Evolutionary conservation across 2,329 filamentous ascomycete genomes (phyloP), one percentile per base, ranked within the genome.

Genomic region (Aspergillus jensenii): DNA sequence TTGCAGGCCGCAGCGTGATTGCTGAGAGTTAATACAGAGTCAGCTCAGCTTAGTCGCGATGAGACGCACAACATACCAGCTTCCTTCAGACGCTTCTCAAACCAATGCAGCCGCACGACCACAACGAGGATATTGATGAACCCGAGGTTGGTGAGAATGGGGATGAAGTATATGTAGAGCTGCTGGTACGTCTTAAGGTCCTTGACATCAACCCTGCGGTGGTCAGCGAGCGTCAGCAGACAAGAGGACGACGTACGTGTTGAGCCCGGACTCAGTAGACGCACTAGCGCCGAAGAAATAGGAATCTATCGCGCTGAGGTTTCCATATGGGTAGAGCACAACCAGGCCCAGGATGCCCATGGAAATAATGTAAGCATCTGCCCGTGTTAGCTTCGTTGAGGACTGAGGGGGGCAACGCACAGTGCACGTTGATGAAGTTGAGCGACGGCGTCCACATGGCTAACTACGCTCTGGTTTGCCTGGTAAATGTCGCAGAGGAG

Each of bases 91-190:
- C 74, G 74, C 53, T 78, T 78, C 44, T 77, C 71, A 62, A 84
- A 84, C 79, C 80, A 84, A 48, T 72, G 67, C 3, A 84, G 62
- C 0, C 82, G 74, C 0, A 80, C 75, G 12, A 79, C 63, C 3
- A 84, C 79, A 5, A 83, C 78, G 7, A 80, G 52, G 3, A 79
- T 76, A 62, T 83, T 83, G 64, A 84, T 70, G 61, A 82, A 81
- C 1, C 76, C 75, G 15, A 81, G 56, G 55, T 83, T 82, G 0
- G 76, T 77, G 2, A 84, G 56, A 7, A 81, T 74, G 1, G 82
- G 80, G 17, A 81, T 68, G 46, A 83, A 71, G 62, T 83, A 84
- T 37, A 83, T 62, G 51, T 76, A 79, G 3, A 84, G 60, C 62
- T 84, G 82, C 63, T 84, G 82, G 57, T 83, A 84, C 0, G 72